Evolutionary conservation across 1,284 basidiomycete genomes (phyloP), one percentile per base, ranked within the genome.

Genomic region (Cryptococcus neoformans): DNA sequence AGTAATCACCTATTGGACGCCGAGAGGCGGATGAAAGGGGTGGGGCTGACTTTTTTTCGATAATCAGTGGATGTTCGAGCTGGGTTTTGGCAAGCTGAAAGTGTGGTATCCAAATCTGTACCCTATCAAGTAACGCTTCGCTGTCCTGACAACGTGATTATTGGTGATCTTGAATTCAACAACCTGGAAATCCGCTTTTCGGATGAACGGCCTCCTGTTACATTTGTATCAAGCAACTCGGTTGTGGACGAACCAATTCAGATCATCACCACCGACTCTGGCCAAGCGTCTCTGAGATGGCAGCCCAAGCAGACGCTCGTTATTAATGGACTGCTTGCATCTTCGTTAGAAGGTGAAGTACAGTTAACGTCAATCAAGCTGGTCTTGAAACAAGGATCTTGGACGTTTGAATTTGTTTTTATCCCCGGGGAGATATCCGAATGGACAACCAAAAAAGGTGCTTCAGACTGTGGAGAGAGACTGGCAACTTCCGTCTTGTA

Each of bases 81-180:
- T 0, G 81, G 85, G 0, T 94, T 94, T 73, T 92, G 88, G 86
- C 72, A 80, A 8, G 62, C 82, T 0, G 81, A 85, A 58, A 82
- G 85, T 21, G 80, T 81, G 44, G 81, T 91, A 4, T 82, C 81
- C n/a, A 82, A 85, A 52, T 66, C 77, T 6, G 83, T 83, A 0
- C 82, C 87, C 0, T 93, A 90, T 74, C 91, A 94, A 68, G 64
- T 94, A 4, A 34, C 57, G 3, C 10, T 79, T 3, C 44, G 52
- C 16, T 76, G 80, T 6, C 81, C 85, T 0, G 42, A 42, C 0
- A 57, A 53, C 3, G 70, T 68, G 3, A 60, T 72, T n/a, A 66
- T 76, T 16, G 57, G 65, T 6, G 50, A 60, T 1, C 51, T 80
- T n/a, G 36, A 55, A 2, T 78, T 80, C 56, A 49, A 66, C 0